Base-by-base conservation (phyloP, 2,329 filamentous ascomycete genomes). In the Arthrobotrys pseudoclavata region DNA sequence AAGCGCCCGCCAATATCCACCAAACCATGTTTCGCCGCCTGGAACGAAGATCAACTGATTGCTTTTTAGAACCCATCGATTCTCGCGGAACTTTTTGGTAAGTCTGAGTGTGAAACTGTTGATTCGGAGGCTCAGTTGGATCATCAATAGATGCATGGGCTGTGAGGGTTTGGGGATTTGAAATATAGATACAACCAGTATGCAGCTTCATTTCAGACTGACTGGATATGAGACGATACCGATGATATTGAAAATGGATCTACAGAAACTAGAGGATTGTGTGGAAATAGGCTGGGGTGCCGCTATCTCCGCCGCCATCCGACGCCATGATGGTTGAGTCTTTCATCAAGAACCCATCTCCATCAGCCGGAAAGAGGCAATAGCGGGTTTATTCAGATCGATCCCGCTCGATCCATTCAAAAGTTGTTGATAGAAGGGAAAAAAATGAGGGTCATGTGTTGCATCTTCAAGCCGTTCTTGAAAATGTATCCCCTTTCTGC, bases 1-100 rank as follows among this genome's bases (percentile, higher is more conserved):
- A 77, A 77, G 74, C 74, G 74, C 74, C 74, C 74, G 20, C 74
- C 61, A 71, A 67, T 62, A 31, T 67, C 69, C 61, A 74, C 62
- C 69, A 74, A 31, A 52, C 47, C 34, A 60, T 64, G 69, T 64
- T 70, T 70, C 67, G 67, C 55, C 67, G 67, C 67, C 68, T 60
- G 48, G 57, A 64, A 60, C 31, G 50, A 48, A 47, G 72, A 70
- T 69, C 72, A 67, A 76, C 72, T 76, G 72, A 76, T 76, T 76
- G 72, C 72, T 45, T 69, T 70, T 66, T 61, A 55, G 48, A 15
- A 37, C 37, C 40, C 52, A 29, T 42, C 42, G 69, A 34, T 45
- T 37, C 26, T 69, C 72, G 42, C 72, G 72, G 67, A 71, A 68
- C 63, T 67, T 62, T 69, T 45, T 72, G 24, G 62, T 20, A 45